A percentile compares a stretch with the other conserved stretches of the same genome.
These are phyloP conservation scores for Panellus pusillus DNA, from an alignment of 768 basidiomycete genomes.

Conservation along the genomic window DNA sequence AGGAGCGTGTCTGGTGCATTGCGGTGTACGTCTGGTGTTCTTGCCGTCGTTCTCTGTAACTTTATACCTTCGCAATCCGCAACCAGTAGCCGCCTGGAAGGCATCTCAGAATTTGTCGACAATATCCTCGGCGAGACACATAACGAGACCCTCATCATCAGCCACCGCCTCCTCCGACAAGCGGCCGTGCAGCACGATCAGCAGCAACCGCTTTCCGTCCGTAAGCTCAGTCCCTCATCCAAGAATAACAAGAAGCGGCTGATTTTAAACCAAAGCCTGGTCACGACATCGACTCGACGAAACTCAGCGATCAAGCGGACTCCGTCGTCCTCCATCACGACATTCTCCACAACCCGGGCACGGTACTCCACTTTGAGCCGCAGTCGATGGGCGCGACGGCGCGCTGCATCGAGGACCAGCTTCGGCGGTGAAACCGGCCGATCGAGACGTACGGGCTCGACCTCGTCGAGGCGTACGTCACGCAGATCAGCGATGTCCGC, in stretches of 20 bases:
- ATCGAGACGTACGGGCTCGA: constrained; percentile 89
- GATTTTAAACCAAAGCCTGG: constrained; percentile 85
- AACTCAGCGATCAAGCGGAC: constrained; percentile 88
- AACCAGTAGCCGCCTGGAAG: constrained; percentile 45
- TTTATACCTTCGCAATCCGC: constrained; percentile 12
- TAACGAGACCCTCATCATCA: constrained; percentile 57
- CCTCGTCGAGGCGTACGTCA: constrained; percentile 91
- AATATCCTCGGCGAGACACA: constrained; percentile 72
- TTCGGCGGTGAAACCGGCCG: constrained; percentile 76
- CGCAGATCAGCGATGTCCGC: constrained; percentile 85
- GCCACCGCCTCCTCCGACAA: too few species aligned
- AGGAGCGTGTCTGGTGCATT: constrained; percentile 73
- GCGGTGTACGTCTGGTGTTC: constrained; percentile 57
- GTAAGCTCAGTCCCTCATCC: constrained; percentile 35
- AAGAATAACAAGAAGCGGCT: constrained; percentile 56
- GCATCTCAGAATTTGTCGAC: constrained; percentile 71
- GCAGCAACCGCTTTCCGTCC: too few species aligned
- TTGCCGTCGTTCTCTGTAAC: constrained; percentile 4
- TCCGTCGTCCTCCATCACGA: constrained; percentile 89
- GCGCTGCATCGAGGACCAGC: constrained; percentile 83
- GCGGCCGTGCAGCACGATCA: too few species aligned
- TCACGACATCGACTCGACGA: constrained; percentile 74
- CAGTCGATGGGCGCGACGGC: constrained; percentile 97
- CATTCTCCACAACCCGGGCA: constrained; percentile 92
- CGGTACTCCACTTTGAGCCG: constrained; percentile 94